Percentiles rank a stretch among this genome's conserved stretches.
These are phyloP conservation scores for Guyanaporus albipodus DNA, from an alignment of 768 basidiomycete genomes.

Conservation along the genomic window DNA sequence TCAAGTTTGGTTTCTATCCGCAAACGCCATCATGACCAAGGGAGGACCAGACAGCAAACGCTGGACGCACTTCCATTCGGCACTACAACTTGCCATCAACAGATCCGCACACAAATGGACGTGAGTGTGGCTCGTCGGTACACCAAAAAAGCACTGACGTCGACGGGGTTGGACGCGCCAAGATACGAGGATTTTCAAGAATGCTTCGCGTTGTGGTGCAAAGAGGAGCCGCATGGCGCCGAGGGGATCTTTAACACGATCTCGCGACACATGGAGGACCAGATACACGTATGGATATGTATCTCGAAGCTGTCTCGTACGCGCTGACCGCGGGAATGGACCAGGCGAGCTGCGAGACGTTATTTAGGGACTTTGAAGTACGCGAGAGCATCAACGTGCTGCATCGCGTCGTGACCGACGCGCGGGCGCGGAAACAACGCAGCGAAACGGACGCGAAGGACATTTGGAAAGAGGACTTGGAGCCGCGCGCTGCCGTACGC, in stretches of 20 bases:
- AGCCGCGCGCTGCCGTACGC: constrained; percentile 57
- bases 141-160: too few species aligned
- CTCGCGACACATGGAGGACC: constrained; percentile 66
- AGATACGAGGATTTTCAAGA: constrained; percentile 54
- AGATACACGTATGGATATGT: constrained; percentile 45
- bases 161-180: constrained; percentile 15
- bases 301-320: neutral
- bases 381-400: constrained; percentile 68
- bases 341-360: constrained; percentile 63
- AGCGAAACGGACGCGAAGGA: constrained; percentile 44
- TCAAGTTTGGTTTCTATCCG: too few species aligned
- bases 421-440: constrained; percentile 49
- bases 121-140: constrained; percentile 33
- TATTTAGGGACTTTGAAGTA: constrained; percentile 67
- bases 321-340: neutral
- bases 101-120: constrained; percentile 52
- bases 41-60: constrained; percentile 38
- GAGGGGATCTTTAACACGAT: constrained; percentile 61
- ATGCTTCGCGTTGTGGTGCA: constrained; percentile 63
- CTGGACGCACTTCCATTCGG: constrained; percentile 49
- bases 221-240: constrained; percentile 62
- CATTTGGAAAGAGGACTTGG: constrained; percentile 61
- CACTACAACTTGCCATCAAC: constrained; percentile 50
- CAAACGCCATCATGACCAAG: constrained; percentile 19
- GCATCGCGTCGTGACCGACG: constrained; percentile 66